Base-by-base conservation (phyloP, 2,329 filamentous ascomycete genomes). In the Pochonia chlamydosporia region DNA sequence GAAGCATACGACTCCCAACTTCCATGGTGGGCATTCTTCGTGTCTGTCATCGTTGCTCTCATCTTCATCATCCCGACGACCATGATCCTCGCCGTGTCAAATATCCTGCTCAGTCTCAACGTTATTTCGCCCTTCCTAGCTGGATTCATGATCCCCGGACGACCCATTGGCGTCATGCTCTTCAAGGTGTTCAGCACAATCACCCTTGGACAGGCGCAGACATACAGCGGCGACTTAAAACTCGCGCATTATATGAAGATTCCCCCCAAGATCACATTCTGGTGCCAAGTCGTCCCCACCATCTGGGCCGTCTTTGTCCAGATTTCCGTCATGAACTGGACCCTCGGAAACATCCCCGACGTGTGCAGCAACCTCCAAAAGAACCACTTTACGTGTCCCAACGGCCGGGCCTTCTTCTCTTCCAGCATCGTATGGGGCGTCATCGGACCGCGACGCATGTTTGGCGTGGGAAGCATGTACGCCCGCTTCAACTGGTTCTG, bases 371-470 rank as follows among this genome's bases (percentile, higher is more conserved):
- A 51, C 11, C 18, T 39, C 30, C 57, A 59, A 46, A 47, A 49
- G 13, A 42, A 54, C 43, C 55, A 61, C 3, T 54, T 68, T 54
- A 71, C 57, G 3, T 70, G 68, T 48, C 67, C 68, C 13, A 69
- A 70, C 43, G 68, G 67, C n/a, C 63, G 57, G 2, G 53, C 60
- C 1, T 64, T 64, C 60, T 82, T 79, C 64, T 77, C 72, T 2
- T 72, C 71, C 5, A 79, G 75, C 3, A 66, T 79, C 11, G 72
- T 78, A 44, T 79, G 76, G 77, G 79, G 78, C 40, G 65, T 78
- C 23, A 79, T 82, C 41, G 79, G 79, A 0, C 78, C 78, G 0
- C 56, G 63, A 1, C 70, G 78, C 14, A 76, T 82, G 60, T 81
- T 81, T 59, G 73, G 74, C 2, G 60, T 66, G 0, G 75, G 74